Evolutionary conservation across 1,139 yeast species (phyloP), one percentile per base, ranked within the genome.

Genomic region (Sugiyamaella xylanicola): DNA sequence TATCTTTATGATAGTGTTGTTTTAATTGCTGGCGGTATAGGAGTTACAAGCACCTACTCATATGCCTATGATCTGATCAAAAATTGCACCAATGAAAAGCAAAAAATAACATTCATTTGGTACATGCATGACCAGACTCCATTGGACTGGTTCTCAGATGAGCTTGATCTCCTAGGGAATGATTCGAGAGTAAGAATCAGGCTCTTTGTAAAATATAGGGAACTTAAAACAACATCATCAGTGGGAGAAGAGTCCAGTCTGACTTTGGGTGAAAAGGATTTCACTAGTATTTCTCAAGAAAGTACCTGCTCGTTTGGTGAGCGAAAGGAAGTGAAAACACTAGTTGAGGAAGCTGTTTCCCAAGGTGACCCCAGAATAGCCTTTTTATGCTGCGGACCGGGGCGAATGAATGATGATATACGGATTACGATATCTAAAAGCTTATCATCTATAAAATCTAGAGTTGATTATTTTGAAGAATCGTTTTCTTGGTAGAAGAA

Each of bases 11-110:
- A 81, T 56, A 78, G 77, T 48, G 70, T 76, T 3, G 68, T 83
- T 7, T 73, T 84, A 53, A 61, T 84, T 54, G 80, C 83, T 4
- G 85, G 87, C 62, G 89, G 90, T 55, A 84, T 84, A 61, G 93
- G 92, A 65, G 75, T 86, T 56, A 85, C 92, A 1, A 84, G 54
- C 15, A 50, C 48, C 11, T 45, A 51, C 20, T 44, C 57, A 8
- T 51, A 54, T 46, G 57, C 55, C 25, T 2, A 83, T 84, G 2
- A 59, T 56, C 68, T 4, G 65, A 68, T 54, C 27, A 40, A 41
- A 46, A 54, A 29, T 48, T 62, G 32, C 49, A n/a, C 43, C 51
- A 59, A 32, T 44, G 54, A 43, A 13, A 56, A 43, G 74, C 72
- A 57, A 27, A 46, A 45, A 25, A 42, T 56, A 17, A 40, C 48